Conservation (phyloP, 2,329 filamentous ascomycete genomes). For the Chalaropsis thielavioides region DNA sequence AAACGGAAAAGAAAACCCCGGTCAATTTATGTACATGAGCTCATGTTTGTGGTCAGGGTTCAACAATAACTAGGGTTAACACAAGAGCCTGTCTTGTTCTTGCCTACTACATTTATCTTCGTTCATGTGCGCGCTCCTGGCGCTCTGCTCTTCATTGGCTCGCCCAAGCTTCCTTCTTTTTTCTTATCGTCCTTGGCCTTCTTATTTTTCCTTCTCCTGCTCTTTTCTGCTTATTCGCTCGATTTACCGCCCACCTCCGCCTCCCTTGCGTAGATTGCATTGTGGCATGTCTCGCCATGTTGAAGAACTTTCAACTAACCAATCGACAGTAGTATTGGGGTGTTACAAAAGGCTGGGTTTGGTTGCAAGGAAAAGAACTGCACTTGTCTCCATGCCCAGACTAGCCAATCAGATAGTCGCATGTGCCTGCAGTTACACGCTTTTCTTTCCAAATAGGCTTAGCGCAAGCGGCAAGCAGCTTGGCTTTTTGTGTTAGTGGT, state of each 20-base stretch:
- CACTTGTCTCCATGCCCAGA: neutral
- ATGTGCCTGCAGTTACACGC: neutral
- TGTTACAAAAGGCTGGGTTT: neutral
- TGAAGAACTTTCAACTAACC: neutral
- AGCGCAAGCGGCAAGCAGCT: conserved; percentile 14
- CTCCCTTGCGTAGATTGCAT: neutral
- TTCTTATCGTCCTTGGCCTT: neutral
- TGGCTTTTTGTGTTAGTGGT: neutral
- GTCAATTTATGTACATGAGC: neutral
- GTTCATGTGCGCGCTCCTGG: neutral
- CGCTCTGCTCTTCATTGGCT: neutral
- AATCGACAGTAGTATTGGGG: neutral
- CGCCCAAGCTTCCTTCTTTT: neutral
- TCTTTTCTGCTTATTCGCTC: neutral
- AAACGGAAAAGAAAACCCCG: neutral
- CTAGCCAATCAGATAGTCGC: conserved; percentile 6
- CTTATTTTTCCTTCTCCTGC: neutral
- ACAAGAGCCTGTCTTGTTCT: neutral
- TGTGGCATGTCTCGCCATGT: neutral
- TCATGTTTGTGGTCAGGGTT: neutral
- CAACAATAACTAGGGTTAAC: neutral
- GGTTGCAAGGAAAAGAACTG: neutral
- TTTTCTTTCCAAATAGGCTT: conserved; percentile 10
- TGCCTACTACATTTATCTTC: neutral
- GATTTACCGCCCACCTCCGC: neutral